Evolutionary conservation across 1,139 yeast species (phyloP), one percentile per base, ranked within the genome.

Genomic region (Candida dubliniensis): DNA sequence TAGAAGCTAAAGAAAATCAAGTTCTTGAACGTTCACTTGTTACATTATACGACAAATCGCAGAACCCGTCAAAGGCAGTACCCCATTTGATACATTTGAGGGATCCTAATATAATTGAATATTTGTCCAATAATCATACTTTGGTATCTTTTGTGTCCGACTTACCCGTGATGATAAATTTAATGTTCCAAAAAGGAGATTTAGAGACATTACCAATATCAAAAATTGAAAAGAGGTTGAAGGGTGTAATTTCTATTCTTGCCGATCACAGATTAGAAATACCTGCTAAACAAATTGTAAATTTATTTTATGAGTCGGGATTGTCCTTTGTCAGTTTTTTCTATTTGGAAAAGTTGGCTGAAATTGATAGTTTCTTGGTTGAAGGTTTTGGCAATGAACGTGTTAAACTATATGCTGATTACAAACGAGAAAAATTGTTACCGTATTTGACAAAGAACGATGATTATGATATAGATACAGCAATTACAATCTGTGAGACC

Each of bases 241-340:
- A 54, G 1, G 76, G 74, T 13, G 67, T 84, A 0, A 67, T 89
- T 8, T 62, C 73, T 2, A 68, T 86, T 8, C 68, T 90, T 25
- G 85, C 85, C 2, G 80, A 76, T 8, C 80, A 81, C 37, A 69
- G 90, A 34, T 86, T 83, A 52, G 90, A 87, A 54, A 66, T 89
- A 1, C 51, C 72, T 1, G 83, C 95, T 0, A 54, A 57, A 1
- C 62, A 64, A 3, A 67, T 90, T 0, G 65, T 88, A 0, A 54
- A 67, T 1, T 55, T 76, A 29, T 72, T 89, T 56, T 59, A 69
- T n/a, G 50, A 63, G 2, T 56, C 67, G 4, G 56, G 67, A 8
- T 64, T 86, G 38, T 72, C 80, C 34, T 66, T 80, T 31, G 69
- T 89, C 13, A 76, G 78, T 43, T 89, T 82, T 54, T 66, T 88